These are phyloP conservation scores for Thalia dealbata DNA, from an alignment of 176 grass and related monocot species.

Conservation along the genomic window DNA sequence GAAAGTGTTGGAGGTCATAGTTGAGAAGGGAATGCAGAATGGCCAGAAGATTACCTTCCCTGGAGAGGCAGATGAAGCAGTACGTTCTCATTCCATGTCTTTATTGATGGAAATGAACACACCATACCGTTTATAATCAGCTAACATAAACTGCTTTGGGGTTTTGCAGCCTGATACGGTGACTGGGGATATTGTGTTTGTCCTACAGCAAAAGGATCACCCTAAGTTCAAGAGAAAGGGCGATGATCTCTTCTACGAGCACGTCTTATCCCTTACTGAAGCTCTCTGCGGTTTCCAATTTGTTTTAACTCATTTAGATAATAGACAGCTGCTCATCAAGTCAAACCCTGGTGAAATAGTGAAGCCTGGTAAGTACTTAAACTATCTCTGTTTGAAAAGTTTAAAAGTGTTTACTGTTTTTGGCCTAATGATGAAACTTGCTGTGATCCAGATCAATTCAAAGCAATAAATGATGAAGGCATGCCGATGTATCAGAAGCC, in stretches of 20 bases:
- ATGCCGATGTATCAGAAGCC: conserved; percentile 19
- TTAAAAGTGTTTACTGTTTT: not conserved
- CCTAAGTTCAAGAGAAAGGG: conserved; percentile 17
- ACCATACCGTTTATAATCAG: not conserved
- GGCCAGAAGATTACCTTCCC: conserved; percentile 94
- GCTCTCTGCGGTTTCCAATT: conserved; percentile 14
- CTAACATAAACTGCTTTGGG: not conserved
- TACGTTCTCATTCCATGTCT: conserved; percentile 22
- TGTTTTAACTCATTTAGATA: conserved; percentile 5
- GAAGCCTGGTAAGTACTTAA: conserved; percentile 11
- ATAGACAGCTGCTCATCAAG: conserved; percentile 17
- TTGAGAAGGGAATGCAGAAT: conserved; percentile 97
- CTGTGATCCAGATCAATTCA: conserved; percentile 16
- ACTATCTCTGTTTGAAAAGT: not conserved
- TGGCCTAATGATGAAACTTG: too few species aligned
- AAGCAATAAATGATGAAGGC: conserved; percentile 20
- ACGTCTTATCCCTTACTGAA: not conserved
- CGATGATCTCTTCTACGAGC: conserved; percentile 3
- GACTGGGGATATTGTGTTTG: conserved; percentile 1
- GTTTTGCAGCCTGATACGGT: not conserved
- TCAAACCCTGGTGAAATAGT: conserved; percentile 19
- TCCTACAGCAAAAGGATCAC: conserved; percentile 11
- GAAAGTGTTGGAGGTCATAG: conserved; percentile 86
- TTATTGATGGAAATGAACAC: not conserved
- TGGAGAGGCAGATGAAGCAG: conserved; percentile 93